Conservation (phyloP, 495 filamentous ascomycete species). For the Lasiosphaeriaceae sp. region DNA sequence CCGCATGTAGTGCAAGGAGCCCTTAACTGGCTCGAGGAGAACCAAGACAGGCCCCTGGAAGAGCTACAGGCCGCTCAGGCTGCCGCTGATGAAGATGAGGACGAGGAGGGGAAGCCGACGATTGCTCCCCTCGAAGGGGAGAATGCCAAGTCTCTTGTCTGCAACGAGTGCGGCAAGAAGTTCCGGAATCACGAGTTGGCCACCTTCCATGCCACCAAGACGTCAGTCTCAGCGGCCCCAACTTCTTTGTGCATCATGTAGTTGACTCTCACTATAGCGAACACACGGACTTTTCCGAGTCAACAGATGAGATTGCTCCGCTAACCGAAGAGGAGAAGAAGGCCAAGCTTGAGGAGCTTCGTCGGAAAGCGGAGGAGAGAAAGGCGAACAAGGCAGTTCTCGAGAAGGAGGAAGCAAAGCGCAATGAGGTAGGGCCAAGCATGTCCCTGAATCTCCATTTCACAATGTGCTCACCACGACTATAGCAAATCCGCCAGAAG, state of each 20-base stretch:
- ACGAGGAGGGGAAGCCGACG: constrained; percentile 50
- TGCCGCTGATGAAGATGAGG: constrained; percentile 39
- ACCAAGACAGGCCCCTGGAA: constrained; percentile 76
- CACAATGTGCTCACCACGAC: constrained; percentile 10
- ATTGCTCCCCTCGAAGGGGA: constrained; percentile 57
- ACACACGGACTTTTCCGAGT: constrained; percentile 91
- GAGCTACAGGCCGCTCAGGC: constrained; percentile 50
- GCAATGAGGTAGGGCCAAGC: constrained; percentile 68
- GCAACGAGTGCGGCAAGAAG: constrained; percentile 90
- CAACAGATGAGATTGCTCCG: constrained; percentile 83
- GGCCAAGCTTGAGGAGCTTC: constrained; percentile 68
- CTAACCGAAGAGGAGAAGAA: constrained; percentile 92
- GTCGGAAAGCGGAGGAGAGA: constrained; percentile 70
- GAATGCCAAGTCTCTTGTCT: constrained; percentile 53
- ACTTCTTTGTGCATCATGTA: background rate
- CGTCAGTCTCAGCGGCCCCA: constrained; percentile 43
- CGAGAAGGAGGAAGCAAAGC: constrained; percentile 81
- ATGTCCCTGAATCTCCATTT: background rate
- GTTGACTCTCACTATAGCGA: constrained; percentile 44
- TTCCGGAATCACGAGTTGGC: constrained; percentile 77
- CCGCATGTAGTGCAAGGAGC: constrained; percentile 69
- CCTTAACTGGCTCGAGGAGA: constrained; percentile 89
- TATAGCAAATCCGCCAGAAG: constrained; percentile 80
- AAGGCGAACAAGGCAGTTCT: constrained; percentile 60
- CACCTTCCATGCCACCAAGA: constrained; percentile 86